phyloP scores from a whole-genome alignment of 495 filamentous ascomycete genomes.

The Penicillium paxilli region DNA sequence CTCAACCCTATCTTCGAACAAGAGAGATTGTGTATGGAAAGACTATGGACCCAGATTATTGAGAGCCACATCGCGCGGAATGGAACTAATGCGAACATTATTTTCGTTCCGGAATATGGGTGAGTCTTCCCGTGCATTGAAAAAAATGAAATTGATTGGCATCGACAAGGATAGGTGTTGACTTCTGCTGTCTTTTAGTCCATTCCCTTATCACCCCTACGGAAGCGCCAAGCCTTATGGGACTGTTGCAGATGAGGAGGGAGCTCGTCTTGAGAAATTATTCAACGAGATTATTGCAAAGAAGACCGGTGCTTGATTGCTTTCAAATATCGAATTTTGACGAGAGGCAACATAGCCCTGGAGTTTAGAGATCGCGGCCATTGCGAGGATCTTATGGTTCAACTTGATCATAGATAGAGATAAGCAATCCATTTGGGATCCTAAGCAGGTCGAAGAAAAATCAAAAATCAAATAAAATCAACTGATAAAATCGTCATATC shows the following conservation, averaged over 20 bases:
- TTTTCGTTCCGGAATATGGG: slow-evolving; percentile 35
- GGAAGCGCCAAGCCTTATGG: slow-evolving; percentile 17
- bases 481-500: no score
- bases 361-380: no score
- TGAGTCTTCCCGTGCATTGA: neutral
- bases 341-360: no score
- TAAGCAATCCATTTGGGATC: no score
- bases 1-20: slow-evolving; percentile 21
- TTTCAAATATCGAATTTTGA: neutral
- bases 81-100: slow-evolving; percentile 13
- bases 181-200: slow-evolving; percentile 12
- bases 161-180: neutral
- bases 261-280: slow-evolving; percentile 15
- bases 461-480: no score
- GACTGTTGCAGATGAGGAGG: slow-evolving; percentile 30
- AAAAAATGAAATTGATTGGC: neutral
- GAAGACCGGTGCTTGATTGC: neutral
- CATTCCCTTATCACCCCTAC: slow-evolving; percentile 33
- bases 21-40: slow-evolving; percentile 28
- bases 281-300: slow-evolving; percentile 13
- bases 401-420: no score
- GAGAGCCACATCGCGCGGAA: slow-evolving; percentile 6
- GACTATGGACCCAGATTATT: slow-evolving; percentile 23
- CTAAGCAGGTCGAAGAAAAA: no score
- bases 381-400: no score